These are phyloP conservation scores for Colletotrichum camelliae DNA, from an alignment of 2,329 filamentous ascomycete species.

Conservation along the genomic window DNA sequence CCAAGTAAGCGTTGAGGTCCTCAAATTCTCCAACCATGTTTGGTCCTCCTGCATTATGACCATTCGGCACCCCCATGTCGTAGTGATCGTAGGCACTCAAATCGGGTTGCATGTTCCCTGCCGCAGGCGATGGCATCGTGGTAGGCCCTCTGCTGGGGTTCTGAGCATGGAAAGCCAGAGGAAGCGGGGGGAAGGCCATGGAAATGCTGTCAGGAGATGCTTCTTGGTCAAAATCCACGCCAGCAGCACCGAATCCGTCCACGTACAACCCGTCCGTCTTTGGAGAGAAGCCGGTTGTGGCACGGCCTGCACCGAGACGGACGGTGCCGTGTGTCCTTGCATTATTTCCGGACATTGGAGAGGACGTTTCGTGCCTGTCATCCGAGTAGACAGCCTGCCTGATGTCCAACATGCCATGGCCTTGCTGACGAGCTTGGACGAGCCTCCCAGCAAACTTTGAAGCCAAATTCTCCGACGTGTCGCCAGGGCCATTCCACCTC, in stretches of 20 bases:
- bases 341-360: not conserved
- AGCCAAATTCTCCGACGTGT: slow-evolving; percentile 33
- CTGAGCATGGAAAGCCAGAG: slow-evolving; percentile 32
- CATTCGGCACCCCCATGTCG: not conserved
- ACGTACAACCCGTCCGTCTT: not conserved
- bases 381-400: slow-evolving; percentile 38
- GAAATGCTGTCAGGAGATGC: slow-evolving; percentile 27
- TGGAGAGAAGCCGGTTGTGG: not conserved
- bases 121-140: slow-evolving; percentile 13
- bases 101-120: not conserved
- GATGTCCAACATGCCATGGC: slow-evolving; percentile 33
- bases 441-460: slow-evolving; percentile 38
- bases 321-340: not conserved
- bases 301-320: not conserved
- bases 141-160: slow-evolving; percentile 9
- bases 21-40: slow-evolving; percentile 11
- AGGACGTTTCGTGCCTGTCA: slow-evolving; percentile 7
- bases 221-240: slow-evolving; percentile 16
- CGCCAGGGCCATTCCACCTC: slow-evolving; percentile 38
- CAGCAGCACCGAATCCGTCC: not conserved
- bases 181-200: slow-evolving; percentile 37
- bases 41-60: not conserved
- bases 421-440: slow-evolving; percentile 29
- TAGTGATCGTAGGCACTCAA: not conserved
- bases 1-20: slow-evolving; percentile 27